phyloP scores from a whole-genome alignment of 2,329 filamentous ascomycete species.

The Exophiala sp. region DNA sequence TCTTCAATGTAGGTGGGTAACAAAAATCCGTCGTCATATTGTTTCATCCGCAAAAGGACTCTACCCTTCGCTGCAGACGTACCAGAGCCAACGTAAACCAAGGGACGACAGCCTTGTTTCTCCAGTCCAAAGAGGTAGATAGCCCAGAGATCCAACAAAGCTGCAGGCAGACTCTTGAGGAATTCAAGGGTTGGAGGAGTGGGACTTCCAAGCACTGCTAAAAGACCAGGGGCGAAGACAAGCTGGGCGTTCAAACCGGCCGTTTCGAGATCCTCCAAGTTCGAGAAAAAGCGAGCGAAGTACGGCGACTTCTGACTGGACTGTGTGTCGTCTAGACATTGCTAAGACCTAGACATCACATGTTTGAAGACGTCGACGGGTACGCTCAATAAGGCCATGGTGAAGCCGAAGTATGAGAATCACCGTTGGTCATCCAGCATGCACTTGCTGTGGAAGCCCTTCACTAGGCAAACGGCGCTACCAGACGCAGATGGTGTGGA shows the following conservation, averaged over 20 bases:
- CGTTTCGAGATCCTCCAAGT: not conserved
- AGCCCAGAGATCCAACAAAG: not conserved
- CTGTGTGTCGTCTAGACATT: too few relatives aligned
- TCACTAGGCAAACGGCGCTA: too few relatives aligned
- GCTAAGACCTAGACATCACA: too few relatives aligned
- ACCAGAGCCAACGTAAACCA: slow-evolving; percentile 4
- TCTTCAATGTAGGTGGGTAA: not conserved
- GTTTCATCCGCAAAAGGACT: not conserved
- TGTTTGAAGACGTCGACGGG: too few relatives aligned
- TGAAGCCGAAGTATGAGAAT: too few relatives aligned
- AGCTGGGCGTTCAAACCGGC: not conserved
- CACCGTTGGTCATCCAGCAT: too few relatives aligned
- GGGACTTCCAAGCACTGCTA: not conserved
- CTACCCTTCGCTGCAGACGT: not conserved
- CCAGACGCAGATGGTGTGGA: too few relatives aligned
- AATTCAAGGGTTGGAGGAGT: slow-evolving; percentile 2
- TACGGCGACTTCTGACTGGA: too few relatives aligned
- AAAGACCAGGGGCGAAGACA: slow-evolving; percentile 8
- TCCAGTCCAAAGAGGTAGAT: slow-evolving; percentile 3
- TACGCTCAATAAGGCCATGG: too few relatives aligned
- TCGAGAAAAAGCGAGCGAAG: too few relatives aligned
- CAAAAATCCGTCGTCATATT: not conserved
- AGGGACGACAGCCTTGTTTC: not conserved
- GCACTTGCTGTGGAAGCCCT: too few relatives aligned
- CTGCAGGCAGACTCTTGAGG: slow-evolving; percentile 3